Conservation (phyloP, 140 eudicot genomes). For the Flaveria floridana region DNA sequence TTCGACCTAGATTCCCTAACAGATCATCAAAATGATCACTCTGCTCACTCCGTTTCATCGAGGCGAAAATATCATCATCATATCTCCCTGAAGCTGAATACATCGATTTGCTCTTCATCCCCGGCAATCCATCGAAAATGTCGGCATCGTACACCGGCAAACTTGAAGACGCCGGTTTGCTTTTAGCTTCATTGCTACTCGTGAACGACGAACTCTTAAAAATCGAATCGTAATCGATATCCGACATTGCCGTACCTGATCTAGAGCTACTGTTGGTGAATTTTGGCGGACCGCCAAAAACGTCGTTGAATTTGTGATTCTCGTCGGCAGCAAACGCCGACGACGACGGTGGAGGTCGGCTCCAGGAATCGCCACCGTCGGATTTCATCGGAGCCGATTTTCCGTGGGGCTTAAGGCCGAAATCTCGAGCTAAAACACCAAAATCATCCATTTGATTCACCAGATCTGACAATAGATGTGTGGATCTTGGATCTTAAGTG, state of each 20-base stretch:
- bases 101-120: conserved; percentile 51
- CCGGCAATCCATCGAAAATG: conserved; percentile 67
- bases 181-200: conserved; percentile 31
- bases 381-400: conserved; percentile 85
- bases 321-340: conserved; percentile 29
- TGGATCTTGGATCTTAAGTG: conserved; percentile 18
- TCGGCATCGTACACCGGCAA: conserved; percentile 76
- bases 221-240: conserved; percentile 67
- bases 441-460: conserved; percentile 69
- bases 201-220: conserved; percentile 39
- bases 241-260: conserved; percentile 37
- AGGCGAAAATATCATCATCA: conserved; percentile 55
- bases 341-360: conserved; percentile 33
- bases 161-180: conserved; percentile 36
- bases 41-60: conserved; percentile 35
- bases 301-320: conserved; percentile 45
- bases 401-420: conserved; percentile 67
- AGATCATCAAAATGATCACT: conserved; percentile 64
- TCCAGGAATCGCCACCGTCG: conserved; percentile 30
- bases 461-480: conserved; percentile 38
- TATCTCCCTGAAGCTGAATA: conserved; percentile 32
- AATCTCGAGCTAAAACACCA: conserved; percentile 48
- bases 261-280: conserved; percentile 36
- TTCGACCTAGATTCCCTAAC: conserved; percentile 59
- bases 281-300: conserved; percentile 62